phyloP scores from a whole-genome alignment of 2,329 filamentous ascomycete genomes.

The Ophiocordyceps australis region DNA sequence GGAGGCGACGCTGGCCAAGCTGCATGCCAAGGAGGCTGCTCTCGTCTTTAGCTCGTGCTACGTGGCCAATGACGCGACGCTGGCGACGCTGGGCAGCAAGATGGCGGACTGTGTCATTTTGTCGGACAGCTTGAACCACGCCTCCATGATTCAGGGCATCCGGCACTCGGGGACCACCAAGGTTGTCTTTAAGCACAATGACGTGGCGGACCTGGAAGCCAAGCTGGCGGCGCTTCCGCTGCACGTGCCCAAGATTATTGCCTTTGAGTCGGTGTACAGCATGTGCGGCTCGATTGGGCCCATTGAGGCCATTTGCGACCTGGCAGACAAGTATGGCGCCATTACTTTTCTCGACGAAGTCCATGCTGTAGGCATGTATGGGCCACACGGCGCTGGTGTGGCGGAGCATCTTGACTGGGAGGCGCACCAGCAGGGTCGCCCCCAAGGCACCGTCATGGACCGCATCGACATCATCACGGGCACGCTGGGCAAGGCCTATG shows the following conservation, averaged over 20 bases:
- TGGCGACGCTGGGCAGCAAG: conserved; percentile 93
- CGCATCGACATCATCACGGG: conserved; percentile 95
- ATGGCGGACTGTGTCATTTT: conserved; percentile 92
- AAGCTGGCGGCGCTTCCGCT: conserved; percentile 79
- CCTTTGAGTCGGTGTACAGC: conserved; percentile 96
- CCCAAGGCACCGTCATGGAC: conserved; percentile 78
- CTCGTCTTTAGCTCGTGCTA: conserved; percentile 97
- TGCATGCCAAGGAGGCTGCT: conserved; percentile 83
- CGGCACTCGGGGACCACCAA: conserved; percentile 94
- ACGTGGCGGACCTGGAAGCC: conserved; percentile 77
- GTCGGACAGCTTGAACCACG: conserved; percentile 95
- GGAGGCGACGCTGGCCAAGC: conserved; percentile 64
- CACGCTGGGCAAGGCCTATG: conserved; percentile 93
- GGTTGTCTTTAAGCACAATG: conserved; percentile 97
- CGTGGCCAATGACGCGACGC: conserved; percentile 91
- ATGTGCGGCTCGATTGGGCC: conserved; percentile 98
- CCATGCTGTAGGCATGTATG: conserved; percentile 98
- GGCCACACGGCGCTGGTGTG: conserved; percentile 84
- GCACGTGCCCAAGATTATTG: conserved; percentile 88
- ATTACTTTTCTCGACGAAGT: conserved; percentile 98
- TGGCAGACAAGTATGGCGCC: conserved; percentile 94
- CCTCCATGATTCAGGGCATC: conserved; percentile 98
- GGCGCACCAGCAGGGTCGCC: conserved; percentile 56
- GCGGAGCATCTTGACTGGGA: conserved; percentile 95
- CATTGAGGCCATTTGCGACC: conserved; percentile 87